Evolutionary conservation across 805 yeast species (phyloP), one percentile per base, ranked within the genome.

Genomic region (Candida corydali): DNA sequence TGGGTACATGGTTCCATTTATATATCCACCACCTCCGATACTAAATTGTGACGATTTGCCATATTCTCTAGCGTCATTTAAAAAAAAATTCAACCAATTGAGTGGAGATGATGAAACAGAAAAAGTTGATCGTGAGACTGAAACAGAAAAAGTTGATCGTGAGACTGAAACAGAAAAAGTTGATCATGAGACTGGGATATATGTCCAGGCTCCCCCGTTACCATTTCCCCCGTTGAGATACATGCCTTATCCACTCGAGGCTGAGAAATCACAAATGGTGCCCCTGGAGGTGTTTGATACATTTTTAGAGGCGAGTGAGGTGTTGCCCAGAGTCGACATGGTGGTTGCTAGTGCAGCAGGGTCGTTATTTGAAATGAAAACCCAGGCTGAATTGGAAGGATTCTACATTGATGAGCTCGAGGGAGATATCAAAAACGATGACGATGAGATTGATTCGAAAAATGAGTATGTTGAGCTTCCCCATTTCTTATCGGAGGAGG

Each of bases 261-360:
- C 70, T 2, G 65, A 63, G 25, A 44, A 53, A 36, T 54, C 68
- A 2, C 46, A 61, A 3, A 47, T 64, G 20, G 47, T 55, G 2
- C 72, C 73, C 1, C 42, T 33, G 11, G 69, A 64, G 15, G 67
- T 65, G 8, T 64, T 67, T 39, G 43, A 45, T 3, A 50, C 55
- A 17, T 59, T 65, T 37, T 40, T 65, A 15, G 62, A 57, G 12
- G 73, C 72, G 3, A 56, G 53, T 45, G 52, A 56, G 26, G 37
- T 53, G 17, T 47, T 66, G 17, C 72, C 72, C 2, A 45, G 70
- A 27, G 56, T 58, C 10, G 71, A 67, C 37, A 67, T 67, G 73
- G 70, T 65, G 11, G 54, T 65, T 5, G 73, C 73, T 11, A 63
- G 70, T 43, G 73, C 73, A 7, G 72, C 73, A 0, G 72, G 71